A percentile compares a stretch with the other conserved stretches of the same genome.
These are phyloP conservation scores for Thamnidium elegans DNA, from an alignment of 192 early-diverging fungal species.

Conservation along the genomic window DNA sequence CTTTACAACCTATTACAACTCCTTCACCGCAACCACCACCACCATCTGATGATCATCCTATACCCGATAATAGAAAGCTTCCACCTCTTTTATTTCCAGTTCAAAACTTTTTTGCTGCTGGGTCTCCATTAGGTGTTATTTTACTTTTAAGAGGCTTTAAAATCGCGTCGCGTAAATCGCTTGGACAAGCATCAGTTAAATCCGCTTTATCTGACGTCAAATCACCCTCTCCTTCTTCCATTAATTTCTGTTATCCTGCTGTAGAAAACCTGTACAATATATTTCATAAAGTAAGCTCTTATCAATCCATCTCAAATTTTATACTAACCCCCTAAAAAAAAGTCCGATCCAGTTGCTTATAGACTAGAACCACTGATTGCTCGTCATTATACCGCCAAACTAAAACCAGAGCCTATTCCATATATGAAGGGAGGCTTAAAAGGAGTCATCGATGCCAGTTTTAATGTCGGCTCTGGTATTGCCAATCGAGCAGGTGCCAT, in stretches of 20 bases:
- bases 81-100: slow-evolving; percentile 43
- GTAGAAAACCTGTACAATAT: slow-evolving; percentile 78
- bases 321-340: background rate
- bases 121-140: slow-evolving; percentile 82
- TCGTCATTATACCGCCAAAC: slow-evolving; percentile 47
- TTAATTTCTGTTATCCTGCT: slow-evolving; percentile 57
- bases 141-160: slow-evolving; percentile 72
- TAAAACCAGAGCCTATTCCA: slow-evolving; percentile 70
- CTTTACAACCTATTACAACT: slow-evolving; percentile 54
- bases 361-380: slow-evolving; percentile 70
- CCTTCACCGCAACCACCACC: background rate
- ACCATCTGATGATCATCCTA: slow-evolving; percentile 14
- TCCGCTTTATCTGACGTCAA: slow-evolving; percentile 13
- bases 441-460: slow-evolving; percentile 62
- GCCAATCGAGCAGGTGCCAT: slow-evolving; percentile 65
- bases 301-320: slow-evolving; percentile 14
- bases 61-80: slow-evolving; percentile 13
- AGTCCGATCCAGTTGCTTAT: slow-evolving; percentile 69
- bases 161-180: slow-evolving; percentile 49
- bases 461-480: slow-evolving; percentile 66
- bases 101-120: slow-evolving; percentile 74
- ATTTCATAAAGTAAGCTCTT: slow-evolving; percentile 53
- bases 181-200: background rate
- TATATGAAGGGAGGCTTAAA: slow-evolving; percentile 84
- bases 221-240: slow-evolving; percentile 31